Base-by-base conservation (phyloP, 768 basidiomycete genomes). In the Leccinum longicurvipes region DNA sequence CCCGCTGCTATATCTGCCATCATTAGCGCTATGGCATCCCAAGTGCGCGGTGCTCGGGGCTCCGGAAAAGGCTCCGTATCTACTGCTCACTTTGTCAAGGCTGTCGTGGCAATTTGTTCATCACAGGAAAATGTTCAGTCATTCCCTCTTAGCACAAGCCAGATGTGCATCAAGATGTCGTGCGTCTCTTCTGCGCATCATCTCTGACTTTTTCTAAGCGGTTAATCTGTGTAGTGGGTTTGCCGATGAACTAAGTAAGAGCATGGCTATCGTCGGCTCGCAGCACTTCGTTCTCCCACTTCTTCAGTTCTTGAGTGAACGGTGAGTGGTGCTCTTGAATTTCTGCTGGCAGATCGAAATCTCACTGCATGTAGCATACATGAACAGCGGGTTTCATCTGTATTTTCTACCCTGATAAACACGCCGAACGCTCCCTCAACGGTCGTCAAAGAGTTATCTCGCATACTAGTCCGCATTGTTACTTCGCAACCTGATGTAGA, bases 71-170 rank as follows among this genome's bases (percentile, higher is more conserved):
- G 55, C 17, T 71, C 71, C 4, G 81, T 85, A 1, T 72, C 77
- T 2, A 73, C 81, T 1, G 74, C 76, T 21, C 87, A 91, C 60
- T 80, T 88, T 36, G 67, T 91, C 4, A 86, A 80, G 44, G 82
- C 89, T 1, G 67, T 83, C 0, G 72, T 91, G 23, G 82, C 86
- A 1, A 74, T 94, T 2, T 85, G 83, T 60, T 79, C 79, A 21
- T 72, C 83, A 9, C 89, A 93, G 69, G 74, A 81, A 15, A 76
- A 79, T 54, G 60, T 87, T 14, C 76, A 81, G 44, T 62, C 64
- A 8, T 72, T 89, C 19, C 72, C 74, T 24, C 64, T 73, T n/a
- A 58, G 59, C 29, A 72, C 73, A 0, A 56, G 76, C 19, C 77
- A 77, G 34, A 56, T 39, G 62, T 89, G 47, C 59, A 82, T 41